Conservation (phyloP, 73 alveolate genomes). For the Tetrahymena elliotti region DNA sequence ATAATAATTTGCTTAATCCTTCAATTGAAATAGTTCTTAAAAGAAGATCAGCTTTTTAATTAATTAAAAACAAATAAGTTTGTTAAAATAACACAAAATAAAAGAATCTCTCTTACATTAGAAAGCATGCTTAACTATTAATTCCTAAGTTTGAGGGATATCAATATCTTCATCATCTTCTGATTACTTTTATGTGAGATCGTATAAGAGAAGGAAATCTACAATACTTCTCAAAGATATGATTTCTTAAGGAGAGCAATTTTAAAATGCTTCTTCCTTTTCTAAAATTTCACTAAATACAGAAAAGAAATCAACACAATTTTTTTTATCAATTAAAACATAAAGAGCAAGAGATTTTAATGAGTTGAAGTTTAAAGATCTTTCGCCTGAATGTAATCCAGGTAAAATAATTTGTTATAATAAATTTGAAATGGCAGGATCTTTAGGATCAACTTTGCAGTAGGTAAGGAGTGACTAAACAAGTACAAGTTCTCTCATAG, state of each 20-base stretch:
- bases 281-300: background rate
- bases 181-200: background rate
- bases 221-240: background rate
- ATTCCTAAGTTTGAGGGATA: background rate
- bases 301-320: background rate
- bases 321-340: background rate
- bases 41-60: background rate
- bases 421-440: background rate
- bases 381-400: background rate
- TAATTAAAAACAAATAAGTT: background rate
- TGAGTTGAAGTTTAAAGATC: background rate
- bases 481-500: background rate
- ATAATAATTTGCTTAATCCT: background rate
- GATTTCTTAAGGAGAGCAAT: background rate
- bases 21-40: background rate
- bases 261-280: background rate
- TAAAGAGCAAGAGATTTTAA: background rate
- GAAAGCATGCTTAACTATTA: background rate
- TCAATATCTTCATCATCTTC: background rate
- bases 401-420: background rate
- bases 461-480: background rate
- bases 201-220: background rate
- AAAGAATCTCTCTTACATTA: background rate
- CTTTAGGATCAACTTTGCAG: background rate
- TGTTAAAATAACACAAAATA: background rate